A percentile compares a stretch with the other conserved stretches of the same genome.
These are phyloP conservation scores for Silene vulgaris DNA, from an alignment of 179 eudicot species.

Conservation along the genomic window DNA sequence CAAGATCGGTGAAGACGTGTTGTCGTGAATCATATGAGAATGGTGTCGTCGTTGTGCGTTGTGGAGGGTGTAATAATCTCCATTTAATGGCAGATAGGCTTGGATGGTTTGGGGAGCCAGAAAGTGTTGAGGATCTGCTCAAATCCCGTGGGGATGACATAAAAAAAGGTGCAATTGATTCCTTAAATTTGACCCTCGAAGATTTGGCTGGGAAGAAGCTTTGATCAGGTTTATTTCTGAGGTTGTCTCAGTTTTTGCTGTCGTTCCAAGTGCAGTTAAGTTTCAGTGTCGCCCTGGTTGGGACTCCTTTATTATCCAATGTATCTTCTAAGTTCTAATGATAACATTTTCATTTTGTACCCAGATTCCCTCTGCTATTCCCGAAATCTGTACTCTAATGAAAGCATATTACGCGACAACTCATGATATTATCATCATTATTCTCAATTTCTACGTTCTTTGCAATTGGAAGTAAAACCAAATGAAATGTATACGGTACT, in stretches of 20 bases:
- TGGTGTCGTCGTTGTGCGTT: constrained; percentile 83
- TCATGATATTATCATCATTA: no score
- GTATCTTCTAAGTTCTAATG: no score
- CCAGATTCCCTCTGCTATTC: no score
- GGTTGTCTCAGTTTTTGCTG: neutral
- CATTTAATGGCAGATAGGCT: constrained; percentile 80
- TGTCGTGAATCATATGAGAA: constrained; percentile 83
- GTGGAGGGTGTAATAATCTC: constrained; percentile 73
- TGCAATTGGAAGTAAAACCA: no score
- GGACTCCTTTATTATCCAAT: neutral
- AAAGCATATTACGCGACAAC: no score
- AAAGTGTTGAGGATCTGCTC: constrained; percentile 69
- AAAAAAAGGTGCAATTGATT: constrained; percentile 53
- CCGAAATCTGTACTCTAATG: no score
- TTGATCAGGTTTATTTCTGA: constrained; percentile 14
- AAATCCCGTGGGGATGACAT: constrained; percentile 78
- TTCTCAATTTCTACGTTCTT: no score
- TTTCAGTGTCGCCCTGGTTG: neutral
- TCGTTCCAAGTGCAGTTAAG: neutral
- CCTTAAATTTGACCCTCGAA: constrained; percentile 69
- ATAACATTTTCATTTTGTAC: no score
- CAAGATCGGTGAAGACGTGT: constrained; percentile 68
- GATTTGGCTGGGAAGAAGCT: constrained; percentile 67
- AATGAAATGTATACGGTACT: no score
- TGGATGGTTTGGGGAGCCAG: constrained; percentile 87